Percentiles rank a stretch among this genome's conserved stretches.
These are phyloP conservation scores for Xylariaceae sp. DNA, from an alignment of 2,329 filamentous ascomycete species.

Conservation along the genomic window DNA sequence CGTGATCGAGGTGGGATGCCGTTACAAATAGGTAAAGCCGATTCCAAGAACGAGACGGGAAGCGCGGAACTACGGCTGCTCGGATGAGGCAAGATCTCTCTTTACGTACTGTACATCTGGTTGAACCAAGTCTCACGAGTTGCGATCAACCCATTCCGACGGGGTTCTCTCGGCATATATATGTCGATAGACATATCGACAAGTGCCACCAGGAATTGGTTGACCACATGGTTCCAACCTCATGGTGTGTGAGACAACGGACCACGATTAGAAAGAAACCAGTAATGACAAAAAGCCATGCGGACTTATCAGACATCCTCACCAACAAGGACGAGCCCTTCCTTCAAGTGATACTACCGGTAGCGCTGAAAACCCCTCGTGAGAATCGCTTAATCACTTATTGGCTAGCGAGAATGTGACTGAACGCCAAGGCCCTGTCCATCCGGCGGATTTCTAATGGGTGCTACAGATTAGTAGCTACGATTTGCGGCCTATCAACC, in stretches of 20 bases:
- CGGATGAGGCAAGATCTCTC: neutral
- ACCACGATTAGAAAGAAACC: too few species aligned
- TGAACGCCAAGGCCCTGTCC: neutral
- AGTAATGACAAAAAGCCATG: too few species aligned
- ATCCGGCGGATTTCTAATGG: neutral
- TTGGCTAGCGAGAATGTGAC: conserved; percentile 7
- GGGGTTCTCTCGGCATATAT: neutral
- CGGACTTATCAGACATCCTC: neutral
- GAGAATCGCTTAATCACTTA: conserved; percentile 9
- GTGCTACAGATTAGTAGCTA: too few species aligned
- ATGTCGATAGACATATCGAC: neutral
- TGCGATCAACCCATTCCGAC: conserved; percentile 1
- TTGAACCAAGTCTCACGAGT: neutral
- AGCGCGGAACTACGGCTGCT: neutral
- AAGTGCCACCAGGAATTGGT: neutral
- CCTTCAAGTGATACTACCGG: neutral
- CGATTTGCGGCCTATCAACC: neutral
- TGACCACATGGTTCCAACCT: too few species aligned
- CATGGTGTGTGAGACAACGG: too few species aligned
- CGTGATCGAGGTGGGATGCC: neutral
- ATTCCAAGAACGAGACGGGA: neutral
- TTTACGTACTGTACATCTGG: too few species aligned
- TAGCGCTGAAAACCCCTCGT: conserved; percentile 6
- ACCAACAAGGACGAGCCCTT: conserved; percentile 2
- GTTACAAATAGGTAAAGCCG: neutral